Evolutionary conservation across 176 grass and related monocot genomes (phyloP), one percentile per base, ranked within the genome.

Genomic region (Hyparrhenia diplandra): DNA sequence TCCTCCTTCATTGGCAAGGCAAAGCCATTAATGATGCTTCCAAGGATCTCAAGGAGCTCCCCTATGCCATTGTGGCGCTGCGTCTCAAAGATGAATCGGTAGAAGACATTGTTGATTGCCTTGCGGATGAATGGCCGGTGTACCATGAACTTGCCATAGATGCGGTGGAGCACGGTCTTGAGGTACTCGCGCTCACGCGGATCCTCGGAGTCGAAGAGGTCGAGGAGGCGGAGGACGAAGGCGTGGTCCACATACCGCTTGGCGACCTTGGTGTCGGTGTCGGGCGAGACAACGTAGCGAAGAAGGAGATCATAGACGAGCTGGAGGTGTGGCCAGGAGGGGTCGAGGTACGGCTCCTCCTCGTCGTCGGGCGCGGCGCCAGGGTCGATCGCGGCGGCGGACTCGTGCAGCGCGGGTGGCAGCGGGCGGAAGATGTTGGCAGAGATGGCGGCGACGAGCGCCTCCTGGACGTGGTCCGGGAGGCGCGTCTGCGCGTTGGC

Each of bases 81-180:
- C 1, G 94, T 97, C 85, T 97, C 94, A 17, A 97, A 97, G 64
- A 97, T 97, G 83, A 97, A 97, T 7, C 90, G 83, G 41, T 97
- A 97, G 76, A 97, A 97, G 5, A 97, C 89, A 42, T 97, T 97
- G 40, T 97, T 97, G 74, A 97, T 97, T 13, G 88, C 90, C 77
- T 93, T 97, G 64, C 94, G 85, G 66, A 97, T 89, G 49, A 97
- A 97, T 0, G 94, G 94, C 21, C 94, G 94, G 80, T 97, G 94
- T 1, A 97, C 94, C 94, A 97, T 97, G 84, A 97, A 97, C 64
- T 97, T 97, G 45, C 94, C 94, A 23, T 97, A 97, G 61, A 97
- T 93, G 60, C 94, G 90, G 83, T 97, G 94, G 16, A 97, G 88
- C 43, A 97, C 89, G 0, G 94, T 97, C 75, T 97, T 97, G 55